A percentile compares a stretch with the other conserved stretches of the same genome.
Conservation (phyloP, 2,329 filamentous ascomycete species). For the Ophiostoma sp. region DNA sequence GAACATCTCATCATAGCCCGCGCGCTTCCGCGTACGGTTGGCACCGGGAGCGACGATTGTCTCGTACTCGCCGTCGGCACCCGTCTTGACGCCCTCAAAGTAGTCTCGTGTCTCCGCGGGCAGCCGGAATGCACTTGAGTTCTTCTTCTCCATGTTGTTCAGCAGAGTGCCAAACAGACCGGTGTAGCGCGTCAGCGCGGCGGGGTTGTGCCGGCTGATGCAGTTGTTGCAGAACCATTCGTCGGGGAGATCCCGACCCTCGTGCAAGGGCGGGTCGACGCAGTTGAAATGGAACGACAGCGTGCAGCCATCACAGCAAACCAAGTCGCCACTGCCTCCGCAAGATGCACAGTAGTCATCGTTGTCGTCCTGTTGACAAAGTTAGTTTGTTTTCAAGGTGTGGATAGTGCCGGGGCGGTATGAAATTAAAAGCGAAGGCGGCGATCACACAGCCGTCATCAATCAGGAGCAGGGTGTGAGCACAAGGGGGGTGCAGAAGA, state of each 20-base stretch:
- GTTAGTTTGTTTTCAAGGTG: not conserved
- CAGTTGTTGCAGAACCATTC: conserved; percentile 85
- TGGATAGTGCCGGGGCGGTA: not conserved
- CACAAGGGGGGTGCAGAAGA: not conserved
- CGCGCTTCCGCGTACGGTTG: conserved; percentile 8
- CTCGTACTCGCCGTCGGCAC: conserved; percentile 73
- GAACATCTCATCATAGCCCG: conserved; percentile 56
- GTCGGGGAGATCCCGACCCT: conserved; percentile 57
- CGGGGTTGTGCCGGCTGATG: conserved; percentile 46
- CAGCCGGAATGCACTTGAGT: conserved; percentile 66
- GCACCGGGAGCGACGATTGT: conserved; percentile 44
- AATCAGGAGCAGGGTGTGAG: not conserved
- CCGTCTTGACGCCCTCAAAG: conserved; percentile 75
- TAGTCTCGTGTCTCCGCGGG: conserved; percentile 65
- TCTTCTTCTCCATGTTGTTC: conserved; percentile 59
- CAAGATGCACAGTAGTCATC: conserved; percentile 88
- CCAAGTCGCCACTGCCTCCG: conserved; percentile 72
- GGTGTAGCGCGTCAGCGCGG: conserved; percentile 42
- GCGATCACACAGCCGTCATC: conserved; percentile 18
- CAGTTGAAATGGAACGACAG: conserved; percentile 88
- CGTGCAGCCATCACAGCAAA: conserved; percentile 90
- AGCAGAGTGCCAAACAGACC: conserved; percentile 60
- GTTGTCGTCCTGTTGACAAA: conserved; percentile 57
- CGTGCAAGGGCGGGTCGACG: conserved; percentile 70
- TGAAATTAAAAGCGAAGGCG: conserved; percentile 9